These are phyloP conservation scores for Podospora pseudoanserina DNA, from an alignment of 495 filamentous ascomycete genomes.

Conservation along the genomic window DNA sequence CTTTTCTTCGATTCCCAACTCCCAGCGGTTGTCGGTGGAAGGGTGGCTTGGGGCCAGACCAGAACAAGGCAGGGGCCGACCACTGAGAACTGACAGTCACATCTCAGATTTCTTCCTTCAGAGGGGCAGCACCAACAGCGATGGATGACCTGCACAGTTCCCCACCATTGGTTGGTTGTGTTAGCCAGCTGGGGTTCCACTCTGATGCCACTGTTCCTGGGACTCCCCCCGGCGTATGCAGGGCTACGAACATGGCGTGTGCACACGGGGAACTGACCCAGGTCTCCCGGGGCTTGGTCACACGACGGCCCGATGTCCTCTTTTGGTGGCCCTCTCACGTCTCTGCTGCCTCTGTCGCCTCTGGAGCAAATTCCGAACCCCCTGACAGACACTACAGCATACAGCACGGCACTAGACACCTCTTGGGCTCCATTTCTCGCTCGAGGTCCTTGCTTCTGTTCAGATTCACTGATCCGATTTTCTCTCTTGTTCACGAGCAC, in stretches of 20 bases:
- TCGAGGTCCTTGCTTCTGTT: not conserved
- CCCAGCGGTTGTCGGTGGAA: not conserved
- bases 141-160: constrained; percentile 14
- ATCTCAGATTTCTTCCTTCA: constrained; percentile 11
- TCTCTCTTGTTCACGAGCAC: not conserved
- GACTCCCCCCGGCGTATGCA: constrained; percentile 11
- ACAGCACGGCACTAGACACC: not conserved
- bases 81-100: constrained; percentile 12
- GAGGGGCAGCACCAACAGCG: not conserved
- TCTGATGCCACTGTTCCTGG: not conserved
- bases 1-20: not conserved
- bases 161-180: constrained; percentile 9
- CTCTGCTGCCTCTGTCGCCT: constrained; percentile 7
- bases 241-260: constrained; percentile 13
- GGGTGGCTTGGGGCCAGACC: not conserved
- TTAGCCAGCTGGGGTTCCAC: not conserved
- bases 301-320: constrained; percentile 25
- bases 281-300: constrained; percentile 16
- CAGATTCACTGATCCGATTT: not conserved
- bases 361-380: constrained; percentile 10
- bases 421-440: not conserved
- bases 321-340: not conserved
- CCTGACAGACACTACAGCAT: not conserved
- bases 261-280: constrained; percentile 7
- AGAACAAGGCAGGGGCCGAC: constrained; percentile 2